Conservation (phyloP, 202 grass and related monocot species). For the Carex sylvatica region DNA sequence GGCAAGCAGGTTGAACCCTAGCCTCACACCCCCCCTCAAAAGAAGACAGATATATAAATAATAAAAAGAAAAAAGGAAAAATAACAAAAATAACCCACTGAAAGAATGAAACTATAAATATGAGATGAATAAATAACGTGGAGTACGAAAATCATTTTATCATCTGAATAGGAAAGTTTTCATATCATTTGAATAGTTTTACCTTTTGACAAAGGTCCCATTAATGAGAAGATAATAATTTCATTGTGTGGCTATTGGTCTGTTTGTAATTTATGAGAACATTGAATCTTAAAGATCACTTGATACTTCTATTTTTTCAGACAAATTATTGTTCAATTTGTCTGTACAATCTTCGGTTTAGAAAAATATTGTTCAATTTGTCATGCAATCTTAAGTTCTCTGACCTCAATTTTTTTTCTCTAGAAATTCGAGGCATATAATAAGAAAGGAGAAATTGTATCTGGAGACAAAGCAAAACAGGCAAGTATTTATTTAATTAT, state of each 20-base stretch:
- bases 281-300: neutral
- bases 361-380: slow-evolving; percentile 12
- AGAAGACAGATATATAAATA: neutral
- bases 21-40: neutral
- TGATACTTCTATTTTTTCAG: neutral
- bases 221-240: neutral
- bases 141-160: slow-evolving; percentile 4
- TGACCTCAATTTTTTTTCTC: slow-evolving; percentile 32
- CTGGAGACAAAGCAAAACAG: slow-evolving; percentile 92
- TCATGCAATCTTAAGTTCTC: slow-evolving; percentile 25
- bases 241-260: neutral
- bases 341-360: slow-evolving; percentile 5
- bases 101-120: neutral
- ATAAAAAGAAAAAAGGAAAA: neutral
- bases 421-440: slow-evolving; percentile 98
- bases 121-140: neutral
- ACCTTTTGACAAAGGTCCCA: neutral
- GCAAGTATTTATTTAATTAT: slow-evolving; percentile 35
- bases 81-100: neutral
- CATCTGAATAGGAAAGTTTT: neutral
- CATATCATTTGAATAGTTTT: neutral
- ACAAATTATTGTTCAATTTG: slow-evolving; percentile 15
- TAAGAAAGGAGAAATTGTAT: slow-evolving; percentile 70
- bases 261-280: slow-evolving; percentile 4
- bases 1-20: slow-evolving; percentile 63